Percentiles rank a stretch among this genome's conserved stretches.
phyloP scores from a whole-genome alignment of 1,139 yeast genomes.

The Spathaspora sp. region DNA sequence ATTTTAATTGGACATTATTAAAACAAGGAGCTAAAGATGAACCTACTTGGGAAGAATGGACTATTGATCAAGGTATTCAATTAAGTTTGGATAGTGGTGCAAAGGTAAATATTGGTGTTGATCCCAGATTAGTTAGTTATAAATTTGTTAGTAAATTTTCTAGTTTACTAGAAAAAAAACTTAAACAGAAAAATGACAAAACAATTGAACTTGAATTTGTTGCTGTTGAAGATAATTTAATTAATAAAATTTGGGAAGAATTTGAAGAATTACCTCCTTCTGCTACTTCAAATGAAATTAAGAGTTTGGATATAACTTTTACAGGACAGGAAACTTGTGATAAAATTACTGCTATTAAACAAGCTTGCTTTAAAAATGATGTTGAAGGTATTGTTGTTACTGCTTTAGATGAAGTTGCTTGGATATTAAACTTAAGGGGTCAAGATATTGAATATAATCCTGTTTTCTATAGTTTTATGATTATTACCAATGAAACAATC shows the following conservation, averaged over 20 bases:
- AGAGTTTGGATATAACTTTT: slow-evolving; percentile 42
- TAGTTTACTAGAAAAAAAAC: slow-evolving; percentile 21
- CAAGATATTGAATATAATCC: slow-evolving; percentile 80
- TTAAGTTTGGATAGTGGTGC: slow-evolving; percentile 42
- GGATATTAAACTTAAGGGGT: slow-evolving; percentile 89
- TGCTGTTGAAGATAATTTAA: slow-evolving; percentile 66
- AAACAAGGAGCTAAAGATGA: slow-evolving; percentile 76
- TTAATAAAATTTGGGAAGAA: slow-evolving; percentile 72
- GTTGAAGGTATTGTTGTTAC: slow-evolving; percentile 56
- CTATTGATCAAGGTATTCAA: slow-evolving; percentile 61
- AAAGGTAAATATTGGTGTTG: slow-evolving; percentile 45
- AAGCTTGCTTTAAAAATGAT: slow-evolving; percentile 40
- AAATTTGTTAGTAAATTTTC: slow-evolving; percentile 31
- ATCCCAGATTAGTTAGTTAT: slow-evolving; percentile 67
- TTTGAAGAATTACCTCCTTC: slow-evolving; percentile 52
- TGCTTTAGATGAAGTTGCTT: slow-evolving; percentile 84
- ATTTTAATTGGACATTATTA: slow-evolving; percentile 81
- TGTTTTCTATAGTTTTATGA: slow-evolving; percentile 79
- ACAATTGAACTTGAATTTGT: slow-evolving; percentile 56
- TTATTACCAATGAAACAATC: slow-evolving; percentile 50
- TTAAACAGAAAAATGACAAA: slow-evolving; percentile 16
- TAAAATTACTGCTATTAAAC: slow-evolving; percentile 48
- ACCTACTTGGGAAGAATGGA: slow-evolving; percentile 89
- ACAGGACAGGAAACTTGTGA: slow-evolving; percentile 48
- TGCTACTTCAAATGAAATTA: slow-evolving; percentile 31